Evolutionary conservation across 805 yeast genomes (phyloP).

Genomic region (Starmera amethionina): DNA sequence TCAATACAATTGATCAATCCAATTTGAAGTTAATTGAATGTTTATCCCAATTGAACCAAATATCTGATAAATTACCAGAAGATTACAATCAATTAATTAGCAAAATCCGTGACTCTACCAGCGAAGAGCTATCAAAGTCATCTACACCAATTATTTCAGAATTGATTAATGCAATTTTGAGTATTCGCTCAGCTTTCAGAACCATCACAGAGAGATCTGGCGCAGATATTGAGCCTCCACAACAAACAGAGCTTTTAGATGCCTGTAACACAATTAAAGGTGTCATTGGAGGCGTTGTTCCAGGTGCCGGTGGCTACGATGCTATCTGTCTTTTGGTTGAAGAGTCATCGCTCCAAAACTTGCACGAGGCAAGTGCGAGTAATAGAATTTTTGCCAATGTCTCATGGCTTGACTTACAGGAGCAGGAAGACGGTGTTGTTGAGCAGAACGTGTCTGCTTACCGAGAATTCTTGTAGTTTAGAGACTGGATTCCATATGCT

Average conservation of each 20-base stretch:
- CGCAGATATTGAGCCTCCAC: slow-evolving; percentile 81
- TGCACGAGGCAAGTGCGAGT: slow-evolving; percentile 18
- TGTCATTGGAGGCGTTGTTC: slow-evolving; percentile 91
- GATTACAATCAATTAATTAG: slow-evolving; percentile 22
- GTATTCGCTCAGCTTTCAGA: slow-evolving; percentile 51
- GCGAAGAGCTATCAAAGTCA: slow-evolving; percentile 8
- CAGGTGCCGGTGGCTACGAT: slow-evolving; percentile 98
- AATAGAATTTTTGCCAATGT: slow-evolving; percentile 34
- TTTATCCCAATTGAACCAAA: slow-evolving; percentile 29
- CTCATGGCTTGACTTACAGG: slow-evolving; percentile 58
- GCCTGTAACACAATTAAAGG: slow-evolving; percentile 50
- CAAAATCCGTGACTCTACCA: slow-evolving; percentile 1
- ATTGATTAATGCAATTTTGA: slow-evolving; percentile 30
- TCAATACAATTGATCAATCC: slow-evolving; percentile 43
- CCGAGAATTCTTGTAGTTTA: slow-evolving; percentile 3
- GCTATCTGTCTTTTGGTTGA: slow-evolving; percentile 72
- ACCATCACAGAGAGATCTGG: slow-evolving; percentile 53
- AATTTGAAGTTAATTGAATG: slow-evolving; percentile 48
- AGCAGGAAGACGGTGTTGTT: slow-evolving; percentile 48
- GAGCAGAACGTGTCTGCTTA: slow-evolving; percentile 32
- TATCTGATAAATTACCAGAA: slow-evolving; percentile 21
- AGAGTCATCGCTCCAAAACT: slow-evolving; percentile 28
- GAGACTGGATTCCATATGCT: too few relatives aligned
- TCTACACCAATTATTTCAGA: slow-evolving; percentile 12
- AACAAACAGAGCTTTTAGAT: slow-evolving; percentile 65